Percentiles rank a stretch among this genome's conserved stretches.
phyloP scores from a whole-genome alignment of 2,329 filamentous ascomycete species.

The Cercospora sojina region DNA sequence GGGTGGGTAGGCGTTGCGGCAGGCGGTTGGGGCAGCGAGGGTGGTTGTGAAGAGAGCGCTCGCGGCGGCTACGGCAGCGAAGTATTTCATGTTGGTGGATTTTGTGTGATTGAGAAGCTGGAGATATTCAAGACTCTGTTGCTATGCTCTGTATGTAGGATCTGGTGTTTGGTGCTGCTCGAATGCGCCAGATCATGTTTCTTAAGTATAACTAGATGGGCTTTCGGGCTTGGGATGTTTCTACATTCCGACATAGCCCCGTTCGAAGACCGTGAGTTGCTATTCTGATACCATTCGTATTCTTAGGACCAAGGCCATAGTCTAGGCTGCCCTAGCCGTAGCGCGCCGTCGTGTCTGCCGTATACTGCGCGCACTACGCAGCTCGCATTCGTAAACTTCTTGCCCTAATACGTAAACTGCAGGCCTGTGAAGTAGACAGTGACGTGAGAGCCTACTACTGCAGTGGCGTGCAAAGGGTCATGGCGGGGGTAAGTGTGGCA shows the following conservation, averaged over 20 bases:
- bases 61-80: slow-evolving; percentile 15
- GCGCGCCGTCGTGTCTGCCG: not conserved
- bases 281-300: not conserved
- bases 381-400: not conserved
- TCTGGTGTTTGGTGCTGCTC: not conserved
- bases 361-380: not conserved
- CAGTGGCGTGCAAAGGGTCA: not conserved
- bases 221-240: too few relatives aligned
- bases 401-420: not conserved
- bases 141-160: not conserved
- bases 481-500: not conserved
- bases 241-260: not conserved
- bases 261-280: not conserved
- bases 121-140: not conserved
- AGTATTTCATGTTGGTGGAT: slow-evolving; percentile 21
- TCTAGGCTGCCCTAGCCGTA: too few relatives aligned
- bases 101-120: not conserved
- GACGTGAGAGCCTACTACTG: not conserved
- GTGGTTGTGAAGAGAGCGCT: slow-evolving; percentile 15
- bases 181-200: not conserved
- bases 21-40: slow-evolving; percentile 12
- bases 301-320: too few relatives aligned
- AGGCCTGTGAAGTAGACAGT: not conserved
- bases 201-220: not conserved
- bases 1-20: not conserved